Conservation (phyloP, 2,329 filamentous ascomycete genomes). For the Colletotrichum orbiculare region DNA sequence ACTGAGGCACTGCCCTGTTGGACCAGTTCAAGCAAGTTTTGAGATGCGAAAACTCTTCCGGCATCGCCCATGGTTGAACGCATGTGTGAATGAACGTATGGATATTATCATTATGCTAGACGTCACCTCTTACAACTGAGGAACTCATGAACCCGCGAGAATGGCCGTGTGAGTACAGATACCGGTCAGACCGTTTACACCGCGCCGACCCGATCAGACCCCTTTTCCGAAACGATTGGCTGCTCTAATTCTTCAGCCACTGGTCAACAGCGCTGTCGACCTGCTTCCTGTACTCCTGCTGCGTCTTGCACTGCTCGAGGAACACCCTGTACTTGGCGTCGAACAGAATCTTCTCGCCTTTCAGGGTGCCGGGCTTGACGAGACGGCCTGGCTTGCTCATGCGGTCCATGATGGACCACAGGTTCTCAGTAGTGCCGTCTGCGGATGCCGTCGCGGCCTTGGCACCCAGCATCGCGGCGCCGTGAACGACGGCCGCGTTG, state of each 20-base stretch:
- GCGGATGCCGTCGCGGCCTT: constrained; percentile 90
- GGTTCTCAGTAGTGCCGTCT: constrained; percentile 81
- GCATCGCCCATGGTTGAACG: background rate
- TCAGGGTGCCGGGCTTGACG: constrained; percentile 78
- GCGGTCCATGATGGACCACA: constrained; percentile 98
- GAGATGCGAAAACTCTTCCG: too few relatives aligned
- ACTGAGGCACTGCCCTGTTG: constrained; percentile 9
- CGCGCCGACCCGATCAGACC: background rate
- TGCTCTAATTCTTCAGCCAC: constrained; percentile 40
- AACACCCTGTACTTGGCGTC: constrained; percentile 96
- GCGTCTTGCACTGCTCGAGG: constrained; percentile 87
- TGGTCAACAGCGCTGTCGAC: constrained; percentile 72
- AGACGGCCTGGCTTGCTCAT: constrained; percentile 94
- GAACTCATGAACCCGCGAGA: background rate
- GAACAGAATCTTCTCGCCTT: constrained; percentile 81
- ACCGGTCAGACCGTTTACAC: background rate
- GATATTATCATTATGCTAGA: constrained; percentile 24
- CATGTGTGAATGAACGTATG: constrained; percentile 15
- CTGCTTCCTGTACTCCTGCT: constrained; percentile 82
- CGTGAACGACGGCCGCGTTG: constrained; percentile 94
- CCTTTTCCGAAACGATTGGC: background rate
- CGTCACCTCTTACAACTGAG: constrained; percentile 16
- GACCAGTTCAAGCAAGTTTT: too few relatives aligned
- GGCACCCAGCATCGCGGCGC: constrained; percentile 97
- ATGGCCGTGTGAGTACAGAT: background rate